A percentile compares a stretch with the other conserved stretches of the same genome.
These are phyloP conservation scores for Epichloe aotearoae DNA, from an alignment of 2,329 filamentous ascomycete species.

Conservation along the genomic window DNA sequence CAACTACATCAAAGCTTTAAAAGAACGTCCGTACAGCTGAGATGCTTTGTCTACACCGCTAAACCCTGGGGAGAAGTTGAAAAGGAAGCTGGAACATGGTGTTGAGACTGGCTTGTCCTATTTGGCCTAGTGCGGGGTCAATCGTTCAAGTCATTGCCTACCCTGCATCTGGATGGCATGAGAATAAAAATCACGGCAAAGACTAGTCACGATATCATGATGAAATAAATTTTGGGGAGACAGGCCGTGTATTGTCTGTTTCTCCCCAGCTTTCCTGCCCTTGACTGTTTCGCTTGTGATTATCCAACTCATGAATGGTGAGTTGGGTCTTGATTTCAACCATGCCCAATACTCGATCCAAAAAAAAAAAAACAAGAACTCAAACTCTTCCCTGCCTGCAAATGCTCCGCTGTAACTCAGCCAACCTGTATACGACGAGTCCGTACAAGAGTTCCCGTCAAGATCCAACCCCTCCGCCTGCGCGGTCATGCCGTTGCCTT, in stretches of 20 bases:
- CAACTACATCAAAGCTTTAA: neutral
- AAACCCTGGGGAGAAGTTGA: neutral
- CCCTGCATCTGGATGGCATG: neutral
- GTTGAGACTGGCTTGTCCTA: neutral
- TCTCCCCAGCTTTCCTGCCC: no score
- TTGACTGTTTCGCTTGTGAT: no score
- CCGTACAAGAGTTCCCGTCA: no score
- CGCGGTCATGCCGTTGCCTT: no score
- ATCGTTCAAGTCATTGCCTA: neutral
- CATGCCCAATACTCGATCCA: no score
- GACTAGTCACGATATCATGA: neutral
- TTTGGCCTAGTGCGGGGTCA: neutral
- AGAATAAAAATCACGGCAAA: neutral
- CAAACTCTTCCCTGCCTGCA: no score
- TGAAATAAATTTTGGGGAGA: neutral
- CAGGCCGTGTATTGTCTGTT: neutral
- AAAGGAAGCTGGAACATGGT: neutral
- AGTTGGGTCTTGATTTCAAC: no score
- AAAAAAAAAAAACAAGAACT: no score
- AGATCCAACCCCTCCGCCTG: no score
- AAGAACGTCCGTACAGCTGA: neutral
- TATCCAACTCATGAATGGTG: no score
- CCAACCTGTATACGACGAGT: no score
- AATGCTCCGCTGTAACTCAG: no score
- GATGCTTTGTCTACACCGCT: constrained; percentile 1